These are phyloP conservation scores for Naganishia cerealis DNA, from an alignment of 1,284 basidiomycete species.

Conservation along the genomic window DNA sequence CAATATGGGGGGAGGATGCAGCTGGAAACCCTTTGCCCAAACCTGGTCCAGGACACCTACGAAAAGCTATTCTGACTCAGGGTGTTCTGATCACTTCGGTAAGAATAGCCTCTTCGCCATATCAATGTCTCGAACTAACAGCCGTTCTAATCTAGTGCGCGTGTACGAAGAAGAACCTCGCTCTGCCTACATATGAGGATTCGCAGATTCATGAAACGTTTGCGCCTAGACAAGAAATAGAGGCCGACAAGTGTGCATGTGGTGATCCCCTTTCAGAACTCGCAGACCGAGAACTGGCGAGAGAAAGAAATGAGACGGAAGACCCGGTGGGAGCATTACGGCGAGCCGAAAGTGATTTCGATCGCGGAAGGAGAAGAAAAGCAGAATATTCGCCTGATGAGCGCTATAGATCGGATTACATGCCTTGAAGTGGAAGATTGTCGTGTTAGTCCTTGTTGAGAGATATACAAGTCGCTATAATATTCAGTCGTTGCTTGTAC, in stretches of 20 bases:
- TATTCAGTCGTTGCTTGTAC: not conserved
- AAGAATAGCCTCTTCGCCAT: slow-evolving; percentile 5
- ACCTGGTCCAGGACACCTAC: slow-evolving; percentile 31
- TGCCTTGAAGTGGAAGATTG: not conserved
- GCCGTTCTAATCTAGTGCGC: slow-evolving; percentile 18
- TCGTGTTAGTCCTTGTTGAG: not conserved
- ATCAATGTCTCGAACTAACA: not conserved
- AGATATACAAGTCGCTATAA: not conserved
- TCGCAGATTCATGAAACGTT: slow-evolving; percentile 20
- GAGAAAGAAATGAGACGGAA: slow-evolving; percentile 24
- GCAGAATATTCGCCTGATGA: slow-evolving; percentile 26
- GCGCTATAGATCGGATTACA: slow-evolving; percentile 16
- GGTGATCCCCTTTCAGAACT: slow-evolving; percentile 33
- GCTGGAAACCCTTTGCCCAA: slow-evolving; percentile 28
- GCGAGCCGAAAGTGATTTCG: slow-evolving; percentile 22
- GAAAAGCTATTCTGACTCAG: slow-evolving; percentile 31
- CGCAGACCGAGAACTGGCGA: slow-evolving; percentile 33
- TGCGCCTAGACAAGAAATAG: slow-evolving; percentile 27
- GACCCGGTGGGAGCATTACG: slow-evolving; percentile 15
- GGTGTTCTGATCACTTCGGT: slow-evolving; percentile 31
- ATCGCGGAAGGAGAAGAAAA: slow-evolving; percentile 19
- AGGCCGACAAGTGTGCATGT: slow-evolving; percentile 34
- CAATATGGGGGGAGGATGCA: slow-evolving; percentile 35
- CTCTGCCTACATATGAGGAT: slow-evolving; percentile 33
- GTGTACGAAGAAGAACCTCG: slow-evolving; percentile 33